Conservation (phyloP, 2,329 filamentous ascomycete genomes). For the Fusarium sambucinum region DNA sequence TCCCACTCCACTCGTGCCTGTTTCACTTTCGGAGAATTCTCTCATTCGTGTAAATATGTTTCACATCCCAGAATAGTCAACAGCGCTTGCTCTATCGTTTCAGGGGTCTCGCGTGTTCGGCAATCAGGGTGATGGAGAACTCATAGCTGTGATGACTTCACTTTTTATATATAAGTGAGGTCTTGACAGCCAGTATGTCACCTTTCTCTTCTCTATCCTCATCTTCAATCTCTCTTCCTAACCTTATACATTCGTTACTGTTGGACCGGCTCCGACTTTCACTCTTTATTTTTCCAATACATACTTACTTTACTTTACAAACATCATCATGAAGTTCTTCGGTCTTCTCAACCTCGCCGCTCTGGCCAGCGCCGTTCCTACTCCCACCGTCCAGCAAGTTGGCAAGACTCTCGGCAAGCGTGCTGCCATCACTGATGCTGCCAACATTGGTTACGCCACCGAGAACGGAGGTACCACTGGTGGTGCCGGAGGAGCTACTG, state of each 20-base stretch:
- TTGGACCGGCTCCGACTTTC: conserved; percentile 40
- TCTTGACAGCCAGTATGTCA: background rate
- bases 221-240: conserved; percentile 29
- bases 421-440: conserved; percentile 54
- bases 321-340: conserved; percentile 50
- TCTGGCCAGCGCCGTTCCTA: conserved; percentile 49
- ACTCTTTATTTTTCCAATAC: conserved; percentile 21
- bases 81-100: conserved; percentile 3
- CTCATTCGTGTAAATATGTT: conserved; percentile 41
- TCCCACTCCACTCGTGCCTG: conserved; percentile 11
- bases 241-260: conserved; percentile 39
- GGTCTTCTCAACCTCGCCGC: conserved; percentile 49
- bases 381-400: conserved; percentile 48
- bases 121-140: conserved; percentile 3
- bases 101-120: conserved; percentile 9
- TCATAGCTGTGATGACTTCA: conserved; percentile 15
- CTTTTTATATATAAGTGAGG: conserved; percentile 34
- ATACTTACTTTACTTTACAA: conserved; percentile 6
- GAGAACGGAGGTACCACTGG: conserved; percentile 61
- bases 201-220: conserved; percentile 10
- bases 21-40: conserved; percentile 42
- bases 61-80: conserved; percentile 9
- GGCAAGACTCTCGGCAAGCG: conserved; percentile 51
- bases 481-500: conserved; percentile 62
- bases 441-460: conserved; percentile 52